Evolutionary conservation across 75 land plant genomes (phyloP), one percentile per base, ranked within the genome.

Genomic region (Adiantum capillusveneris): DNA sequence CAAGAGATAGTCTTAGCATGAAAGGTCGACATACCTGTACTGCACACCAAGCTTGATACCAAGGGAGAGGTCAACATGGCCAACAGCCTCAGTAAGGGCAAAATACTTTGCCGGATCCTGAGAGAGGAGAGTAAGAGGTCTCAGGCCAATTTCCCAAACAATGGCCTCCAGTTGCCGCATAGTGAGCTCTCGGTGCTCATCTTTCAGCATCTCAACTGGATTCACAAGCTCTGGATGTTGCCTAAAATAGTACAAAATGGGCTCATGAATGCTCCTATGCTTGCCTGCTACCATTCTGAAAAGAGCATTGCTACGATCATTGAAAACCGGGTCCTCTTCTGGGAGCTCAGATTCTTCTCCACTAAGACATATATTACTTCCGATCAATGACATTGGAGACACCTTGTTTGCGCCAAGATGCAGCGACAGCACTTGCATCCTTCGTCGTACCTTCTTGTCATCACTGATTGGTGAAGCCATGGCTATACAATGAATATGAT

Each of bases 1-100:
- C n/a, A n/a, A n/a, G n/a, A n/a, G n/a, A n/a, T n/a, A 57, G 11
- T 27, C n/a, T 19, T 30, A 57, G 43, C 12, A 9, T 9, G 14
- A n/a, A 46, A 21, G 50, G 14, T 3, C 2, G 14, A 17, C 39
- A 16, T n/a, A 92, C 97, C 95, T 92, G 77, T 77, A 88, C 59
- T 92, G 97, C 0, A 92, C 97, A 9, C 97, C 95, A 59, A 88
- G n/a, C 59, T 92, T 92, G 57, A 92, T 79, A 14, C 75, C 95
- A 49, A 92, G 82, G 5, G 97, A 92, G 56, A 92, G 76, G 54
- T 92, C 97, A 22, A 92, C 63, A 24, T 71, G 68, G 12, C 97
- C 97, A 44, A 72, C 84, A 1, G 97, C 97, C 65, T 88, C 97
- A 0, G 56, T 41, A 24, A 92, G 50, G 13, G 84, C 80, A 44